A percentile compares a stretch with the other conserved stretches of the same genome.
phyloP scores from a whole-genome alignment of 208 protist genomes.

The Angomonas ambiguus region DNA sequence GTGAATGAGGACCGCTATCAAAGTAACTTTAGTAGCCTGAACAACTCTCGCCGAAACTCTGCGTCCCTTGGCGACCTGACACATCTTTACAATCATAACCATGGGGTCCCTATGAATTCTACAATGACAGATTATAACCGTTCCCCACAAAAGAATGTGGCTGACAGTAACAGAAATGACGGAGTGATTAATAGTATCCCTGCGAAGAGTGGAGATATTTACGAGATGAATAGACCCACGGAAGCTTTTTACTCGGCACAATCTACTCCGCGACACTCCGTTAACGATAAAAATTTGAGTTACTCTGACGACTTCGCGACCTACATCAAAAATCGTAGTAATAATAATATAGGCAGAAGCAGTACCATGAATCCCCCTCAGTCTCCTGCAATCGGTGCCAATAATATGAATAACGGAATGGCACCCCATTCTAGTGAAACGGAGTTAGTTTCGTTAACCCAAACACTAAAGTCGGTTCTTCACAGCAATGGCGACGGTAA shows the following conservation, averaged over 20 bases:
- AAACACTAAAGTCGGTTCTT: neutral
- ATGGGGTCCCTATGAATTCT: neutral
- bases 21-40: neutral
- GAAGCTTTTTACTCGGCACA: constrained; percentile 1
- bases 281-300: neutral
- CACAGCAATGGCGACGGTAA: neutral
- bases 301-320: neutral
- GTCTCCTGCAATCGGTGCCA: neutral
- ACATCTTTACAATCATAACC: neutral
- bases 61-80: neutral
- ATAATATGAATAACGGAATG: neutral
- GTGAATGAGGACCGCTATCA: neutral
- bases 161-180: neutral
- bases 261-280: neutral
- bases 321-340: neutral
- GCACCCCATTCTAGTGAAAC: neutral
- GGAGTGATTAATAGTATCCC: neutral
- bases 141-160: neutral
- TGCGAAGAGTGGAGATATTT: neutral
- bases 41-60: neutral
- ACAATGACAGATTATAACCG: neutral
- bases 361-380: neutral
- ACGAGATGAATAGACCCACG: neutral
- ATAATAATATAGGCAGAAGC: neutral
- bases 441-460: neutral